Base-by-base conservation (phyloP, 164 flowering plant species). In the Tetracentron sinense region DNA sequence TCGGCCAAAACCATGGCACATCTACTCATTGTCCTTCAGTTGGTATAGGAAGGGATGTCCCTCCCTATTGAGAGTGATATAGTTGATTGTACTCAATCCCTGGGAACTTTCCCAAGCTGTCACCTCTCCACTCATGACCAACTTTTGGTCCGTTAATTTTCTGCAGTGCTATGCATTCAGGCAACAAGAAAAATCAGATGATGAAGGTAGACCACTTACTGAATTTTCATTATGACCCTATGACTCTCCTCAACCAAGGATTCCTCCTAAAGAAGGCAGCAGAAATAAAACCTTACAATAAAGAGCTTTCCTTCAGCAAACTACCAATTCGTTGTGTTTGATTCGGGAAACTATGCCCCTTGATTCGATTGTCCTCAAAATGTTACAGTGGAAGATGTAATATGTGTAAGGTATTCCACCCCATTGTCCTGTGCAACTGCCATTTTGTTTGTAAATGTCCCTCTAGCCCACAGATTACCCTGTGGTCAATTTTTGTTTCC, bases 401-500 rank as follows among this genome's bases (percentile, higher is more conserved):
- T 94, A n/a, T 94, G 96, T 71, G 78, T 94, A 28, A 84, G 79
- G 66, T 85, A 82, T 69, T 83, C 83, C 35, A 79, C 96, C 25
- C 89, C 97, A 22, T 61, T 67, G n/a, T 46, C 78, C 80, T 12
- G 93, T 89, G 57, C 91, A 82, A 59, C 91, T 97, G 69, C 99
- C 99, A 16, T 89, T 94, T 74, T 94, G 99, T 68, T 75, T 94
- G 84, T 97, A n/a, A 89, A 42, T 65, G 72, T 65, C 99, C 96
- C 58, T 71, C 89, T 5, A 88, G 96, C 62, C 89, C 99, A n/a
- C 99, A 94, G 67, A 94, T 94, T 67, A 94, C 99, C n/a, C 82
- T 94, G 99, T 65, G 99, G 99, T 17, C 99, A 94, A 87, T 94
- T 94, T 88, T 70, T 94, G 99, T 66, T 91, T 91, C 64, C 96